Evolutionary conservation across 495 filamentous ascomycete genomes (phyloP).

Genomic region (Podospora didyma): DNA sequence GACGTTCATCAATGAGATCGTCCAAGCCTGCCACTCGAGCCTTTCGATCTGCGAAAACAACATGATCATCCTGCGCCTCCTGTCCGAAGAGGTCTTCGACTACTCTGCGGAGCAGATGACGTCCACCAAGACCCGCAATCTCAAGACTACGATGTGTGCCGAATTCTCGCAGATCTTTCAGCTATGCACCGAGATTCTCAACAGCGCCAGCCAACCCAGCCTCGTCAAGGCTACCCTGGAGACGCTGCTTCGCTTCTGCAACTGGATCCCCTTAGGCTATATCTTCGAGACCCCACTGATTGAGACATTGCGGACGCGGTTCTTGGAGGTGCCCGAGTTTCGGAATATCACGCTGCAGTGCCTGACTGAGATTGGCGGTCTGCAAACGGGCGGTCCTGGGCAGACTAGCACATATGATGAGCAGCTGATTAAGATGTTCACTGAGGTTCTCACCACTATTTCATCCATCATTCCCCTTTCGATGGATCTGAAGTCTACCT

Average conservation of each 20-base stretch:
- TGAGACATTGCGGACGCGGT: slow-evolving; percentile 84
- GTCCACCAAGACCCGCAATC: slow-evolving; percentile 85
- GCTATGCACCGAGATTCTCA: slow-evolving; percentile 89
- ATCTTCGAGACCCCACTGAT: slow-evolving; percentile 98
- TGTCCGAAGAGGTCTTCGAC: slow-evolving; percentile 98
- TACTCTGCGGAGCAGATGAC: slow-evolving; percentile 99
- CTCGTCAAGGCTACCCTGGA: slow-evolving; percentile 92
- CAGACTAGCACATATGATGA: slow-evolving; percentile 80
- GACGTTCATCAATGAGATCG: slow-evolving; percentile 99
- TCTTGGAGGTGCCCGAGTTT: slow-evolving; percentile 87
- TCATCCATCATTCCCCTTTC: slow-evolving; percentile 85
- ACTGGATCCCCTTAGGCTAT: slow-evolving; percentile 97
- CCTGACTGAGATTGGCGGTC: slow-evolving; percentile 91
- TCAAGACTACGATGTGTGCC: slow-evolving; percentile 96
- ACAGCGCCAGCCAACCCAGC: slow-evolving; percentile 79
- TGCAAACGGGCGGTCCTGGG: slow-evolving; percentile 65
- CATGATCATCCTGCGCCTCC: slow-evolving; percentile 92
- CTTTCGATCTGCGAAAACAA: slow-evolving; percentile 99
- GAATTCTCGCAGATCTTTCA: slow-evolving; percentile 98
- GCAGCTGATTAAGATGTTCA: slow-evolving; percentile 95
- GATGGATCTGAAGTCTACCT: slow-evolving; percentile 84
- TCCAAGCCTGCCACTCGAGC: slow-evolving; percentile 88
- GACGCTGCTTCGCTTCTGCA: slow-evolving; percentile 91
- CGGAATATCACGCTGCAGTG: slow-evolving; percentile 95
- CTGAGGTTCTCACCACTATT: slow-evolving; percentile 83